Base-by-base conservation (phyloP, 306 rosid genomes). In the Geum urbanum region DNA sequence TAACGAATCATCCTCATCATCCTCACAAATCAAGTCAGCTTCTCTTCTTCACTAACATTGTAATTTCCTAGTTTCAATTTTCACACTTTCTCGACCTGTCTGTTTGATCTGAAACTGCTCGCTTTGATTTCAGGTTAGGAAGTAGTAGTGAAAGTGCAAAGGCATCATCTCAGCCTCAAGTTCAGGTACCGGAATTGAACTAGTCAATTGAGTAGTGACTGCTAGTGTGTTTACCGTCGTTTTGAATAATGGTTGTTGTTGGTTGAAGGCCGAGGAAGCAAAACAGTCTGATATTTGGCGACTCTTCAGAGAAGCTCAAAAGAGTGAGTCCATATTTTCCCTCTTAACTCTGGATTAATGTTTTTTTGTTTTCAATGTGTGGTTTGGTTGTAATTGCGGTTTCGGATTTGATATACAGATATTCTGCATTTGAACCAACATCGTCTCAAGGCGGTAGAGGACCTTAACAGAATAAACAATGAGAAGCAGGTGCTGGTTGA, bases 241-340 rank as follows among this genome's bases (percentile, higher is more conserved):
- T 32, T 27, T 8, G 27, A 24, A 24, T 24, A 24, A 0, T 24
- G 27, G 27, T 24, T 66, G 71, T 46, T 45, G 69, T 64, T 27
- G 20, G 2, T 6, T 69, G 55, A 75, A 88, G 91, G 37, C 84
- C 50, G 84, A 63, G 60, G 77, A 70, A 68, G 79, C 52, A 65
- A 83, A 81, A 45, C 75, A 63, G 18, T 70, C 40, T 52, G 81
- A 86, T 18, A 77, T 89, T 80, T 86, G 92, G 96, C 22, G 72
- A 63, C 84, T 83, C 70, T 92, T 92, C 83, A 82, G 72, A 70
- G 95, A 87, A 85, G 96, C 98, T 77, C 96, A 89, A 81, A 91
- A 76, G 74, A 92, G 98, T 92, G 79, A 76, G 83, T 86, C 35
- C 65, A 12, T 10, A 6, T 39, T 14, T 11, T 50, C 4, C 4